Percentiles rank a stretch among this genome's conserved stretches.
These are phyloP conservation scores for Adansonia madagascariensis DNA, from an alignment of 441 rosid species.

Conservation along the genomic window DNA sequence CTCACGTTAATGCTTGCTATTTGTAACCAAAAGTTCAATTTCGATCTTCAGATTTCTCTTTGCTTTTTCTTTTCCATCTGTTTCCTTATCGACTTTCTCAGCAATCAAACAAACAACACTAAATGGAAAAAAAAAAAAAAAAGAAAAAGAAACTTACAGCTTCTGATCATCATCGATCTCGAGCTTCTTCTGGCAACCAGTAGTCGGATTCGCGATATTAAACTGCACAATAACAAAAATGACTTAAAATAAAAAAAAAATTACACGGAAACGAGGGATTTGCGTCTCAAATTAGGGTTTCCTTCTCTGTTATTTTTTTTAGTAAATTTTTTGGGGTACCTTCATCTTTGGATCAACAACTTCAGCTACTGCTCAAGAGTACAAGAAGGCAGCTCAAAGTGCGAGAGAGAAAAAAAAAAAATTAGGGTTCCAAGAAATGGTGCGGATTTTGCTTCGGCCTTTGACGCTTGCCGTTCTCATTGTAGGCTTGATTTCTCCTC, in stretches of 20 bases:
- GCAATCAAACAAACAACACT: background rate
- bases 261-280: no score
- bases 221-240: slow-evolving; percentile 37
- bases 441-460: background rate
- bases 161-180: slow-evolving; percentile 69
- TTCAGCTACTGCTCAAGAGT: no score
- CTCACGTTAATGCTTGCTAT: background rate
- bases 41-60: background rate
- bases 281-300: no score
- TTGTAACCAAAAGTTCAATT: background rate
- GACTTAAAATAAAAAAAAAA: no score
- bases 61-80: background rate
- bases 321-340: no score
- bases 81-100: background rate
- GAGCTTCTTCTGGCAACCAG: slow-evolving; percentile 67
- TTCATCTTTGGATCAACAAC: no score
- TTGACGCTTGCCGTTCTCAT: no score
- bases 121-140: no score
- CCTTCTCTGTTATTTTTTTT: no score
- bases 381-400: background rate
- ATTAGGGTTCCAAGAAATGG: background rate
- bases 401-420: background rate
- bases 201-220: slow-evolving; percentile 66
- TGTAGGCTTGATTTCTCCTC: no score
- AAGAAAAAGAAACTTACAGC: slow-evolving; percentile 42